Evolutionary conservation across 2,329 filamentous ascomycete genomes (phyloP), one percentile per base, ranked within the genome.

Genomic region (Ambrosiella xylebori): DNA sequence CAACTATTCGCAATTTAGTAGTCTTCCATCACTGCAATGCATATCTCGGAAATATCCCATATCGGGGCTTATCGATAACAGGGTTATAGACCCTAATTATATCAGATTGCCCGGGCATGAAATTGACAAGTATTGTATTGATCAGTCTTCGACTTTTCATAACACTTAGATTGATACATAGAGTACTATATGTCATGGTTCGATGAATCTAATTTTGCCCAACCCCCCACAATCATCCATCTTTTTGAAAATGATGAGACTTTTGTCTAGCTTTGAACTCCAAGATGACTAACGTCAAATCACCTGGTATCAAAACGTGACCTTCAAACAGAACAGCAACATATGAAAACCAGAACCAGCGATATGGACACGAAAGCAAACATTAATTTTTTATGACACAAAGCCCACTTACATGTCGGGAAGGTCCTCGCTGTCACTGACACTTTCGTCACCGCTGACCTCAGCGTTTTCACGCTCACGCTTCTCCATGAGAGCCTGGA

Each of bases 401-500:
- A 61, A 36, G 47, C 53, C 56, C 38, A 27, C 39, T 60, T 57
- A 60, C 55, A 60, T 57, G 37, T 60, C 56, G 44, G 56, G 59
- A 58, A 60, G 59, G 39, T 96, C 93, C 68, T 97, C 93, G 69
- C 88, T 95, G 73, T 95, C 91, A 68, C 88, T 95, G 71, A 88
- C 79, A 70, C 90, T 93, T 77, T 98, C 93, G 70, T 98, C 94
- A 67, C 93, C 93, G 71, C 89, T 95, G 68, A 98, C 88, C 71
- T 98, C 88, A 69, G 88, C 87, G 73, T 98, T 98, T 80, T 97
- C 91, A 64, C 88, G 85, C 77, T 95, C 93, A 64, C 87, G 84
- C 84, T 97, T 96, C 79, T 97, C 93, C 93, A 98, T 98, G 63
- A 98, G 80, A 56, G 91, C 93, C 71, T 96, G 89, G 64, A 98